These are phyloP conservation scores for Pittosporum tobira DNA, from an alignment of 129 eudicot species.

Conservation along the genomic window DNA sequence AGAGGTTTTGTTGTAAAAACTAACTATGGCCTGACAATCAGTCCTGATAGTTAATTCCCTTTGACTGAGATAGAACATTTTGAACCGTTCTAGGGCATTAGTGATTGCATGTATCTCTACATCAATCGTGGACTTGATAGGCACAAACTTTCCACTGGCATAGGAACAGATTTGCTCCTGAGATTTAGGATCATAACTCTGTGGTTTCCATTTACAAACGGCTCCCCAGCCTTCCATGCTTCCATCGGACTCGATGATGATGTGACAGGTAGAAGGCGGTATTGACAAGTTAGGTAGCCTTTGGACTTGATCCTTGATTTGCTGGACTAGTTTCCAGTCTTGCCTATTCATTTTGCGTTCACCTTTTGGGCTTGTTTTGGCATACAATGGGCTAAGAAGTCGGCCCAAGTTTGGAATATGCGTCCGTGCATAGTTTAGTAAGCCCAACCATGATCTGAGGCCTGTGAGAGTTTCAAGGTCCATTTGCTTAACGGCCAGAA, in stretches of 20 bases:
- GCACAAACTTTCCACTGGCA: neutral
- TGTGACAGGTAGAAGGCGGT: no score
- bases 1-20: conserved; percentile 1
- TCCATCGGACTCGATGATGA: neutral
- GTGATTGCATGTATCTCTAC: neutral
- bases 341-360: no score
- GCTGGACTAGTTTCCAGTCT: no score
- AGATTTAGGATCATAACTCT: neutral
- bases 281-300: no score
- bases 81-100: neutral
- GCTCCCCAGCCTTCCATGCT: neutral
- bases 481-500: neutral
- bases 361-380: neutral
- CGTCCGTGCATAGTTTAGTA: neutral
- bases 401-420: neutral
- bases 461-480: neutral
- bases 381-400: neutral
- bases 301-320: no score
- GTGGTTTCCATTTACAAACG: neutral
- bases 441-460: neutral
- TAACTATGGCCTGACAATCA: conserved; percentile 6
- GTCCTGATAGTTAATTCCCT: neutral
- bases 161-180: neutral
- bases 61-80: neutral
- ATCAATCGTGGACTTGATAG: conserved; percentile 3